These are phyloP conservation scores for Omphalea diandra DNA, from an alignment of 441 rosid genomes.

Conservation along the genomic window DNA sequence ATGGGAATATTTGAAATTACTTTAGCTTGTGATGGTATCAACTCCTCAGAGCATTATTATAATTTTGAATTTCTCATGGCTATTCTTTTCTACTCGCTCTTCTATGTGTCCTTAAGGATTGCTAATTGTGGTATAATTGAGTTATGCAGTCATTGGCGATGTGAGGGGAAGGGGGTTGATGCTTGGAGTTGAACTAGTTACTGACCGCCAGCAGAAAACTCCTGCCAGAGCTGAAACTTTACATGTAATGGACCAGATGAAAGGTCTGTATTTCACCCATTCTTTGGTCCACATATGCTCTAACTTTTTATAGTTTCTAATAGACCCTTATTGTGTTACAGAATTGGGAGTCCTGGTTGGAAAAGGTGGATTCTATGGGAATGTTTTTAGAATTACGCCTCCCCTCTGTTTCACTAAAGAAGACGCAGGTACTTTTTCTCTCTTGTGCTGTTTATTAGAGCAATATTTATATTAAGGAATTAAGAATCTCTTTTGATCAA, in stretches of 20 bases:
- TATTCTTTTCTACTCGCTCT: too few relatives aligned
- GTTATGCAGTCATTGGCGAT: slow-evolving; percentile 71
- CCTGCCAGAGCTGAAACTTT: slow-evolving; percentile 75
- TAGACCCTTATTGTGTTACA: slow-evolving; percentile 24
- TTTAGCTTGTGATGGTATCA: background rate
- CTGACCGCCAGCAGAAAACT: slow-evolving; percentile 59
- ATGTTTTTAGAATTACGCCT: slow-evolving; percentile 88
- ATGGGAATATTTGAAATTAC: background rate
- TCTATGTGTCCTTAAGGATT: slow-evolving; percentile 1
- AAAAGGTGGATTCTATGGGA: slow-evolving; percentile 84
- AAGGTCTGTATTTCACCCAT: slow-evolving; percentile 45
- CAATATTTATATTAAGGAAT: background rate
- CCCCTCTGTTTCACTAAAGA: slow-evolving; percentile 87
- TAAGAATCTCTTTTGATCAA: background rate
- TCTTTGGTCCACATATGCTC: background rate
- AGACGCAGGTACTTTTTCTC: slow-evolving; percentile 62
- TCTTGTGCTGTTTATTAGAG: background rate
- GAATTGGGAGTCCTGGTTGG: slow-evolving; percentile 85
- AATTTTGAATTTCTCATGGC: background rate
- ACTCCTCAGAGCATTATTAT: background rate
- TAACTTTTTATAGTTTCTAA: slow-evolving; percentile 18
- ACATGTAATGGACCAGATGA: slow-evolving; percentile 74
- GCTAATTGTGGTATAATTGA: slow-evolving; percentile 12
- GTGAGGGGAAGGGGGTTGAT: slow-evolving; percentile 88
- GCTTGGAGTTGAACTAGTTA: slow-evolving; percentile 91